Evolutionary conservation across 2,329 filamentous ascomycete species (phyloP).

Genomic region (Graphilbum ipis-grandicollis): DNA sequence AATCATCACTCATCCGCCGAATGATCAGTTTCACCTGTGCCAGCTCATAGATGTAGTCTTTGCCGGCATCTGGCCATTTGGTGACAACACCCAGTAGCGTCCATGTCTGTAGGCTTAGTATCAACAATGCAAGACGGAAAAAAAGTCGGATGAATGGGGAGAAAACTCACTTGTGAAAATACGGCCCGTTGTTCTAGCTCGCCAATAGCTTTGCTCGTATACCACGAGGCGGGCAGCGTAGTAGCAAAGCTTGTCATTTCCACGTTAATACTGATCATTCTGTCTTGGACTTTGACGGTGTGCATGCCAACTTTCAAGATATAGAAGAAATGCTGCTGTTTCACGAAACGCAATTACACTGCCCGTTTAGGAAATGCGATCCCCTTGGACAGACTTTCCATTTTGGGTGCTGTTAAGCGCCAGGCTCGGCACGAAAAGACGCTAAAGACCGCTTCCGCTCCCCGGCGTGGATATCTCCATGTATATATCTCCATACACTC

Average conservation of each 20-base stretch:
- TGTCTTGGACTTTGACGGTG: too few relatives aligned
- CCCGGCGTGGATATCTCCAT: too few relatives aligned
- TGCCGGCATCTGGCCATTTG: background rate
- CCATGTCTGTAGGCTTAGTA: background rate
- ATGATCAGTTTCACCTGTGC: background rate
- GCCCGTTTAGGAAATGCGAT: conserved; percentile 1
- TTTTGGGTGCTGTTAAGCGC: conserved; percentile 1
- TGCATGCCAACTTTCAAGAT: too few relatives aligned
- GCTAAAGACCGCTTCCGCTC: too few relatives aligned
- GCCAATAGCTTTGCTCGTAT: conserved; percentile 1
- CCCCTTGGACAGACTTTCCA: conserved; percentile 2
- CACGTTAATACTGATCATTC: too few relatives aligned
- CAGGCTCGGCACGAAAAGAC: too few relatives aligned
- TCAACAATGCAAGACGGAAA: background rate
- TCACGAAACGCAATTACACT: too few relatives aligned
- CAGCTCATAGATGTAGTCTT: background rate
- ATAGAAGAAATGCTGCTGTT: too few relatives aligned
- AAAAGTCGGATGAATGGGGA: background rate
- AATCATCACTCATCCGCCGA: background rate
- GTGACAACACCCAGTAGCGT: conserved; percentile 1
- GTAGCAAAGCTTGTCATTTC: conserved; percentile 1
- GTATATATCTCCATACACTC: too few relatives aligned
- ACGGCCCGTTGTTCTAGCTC: conserved; percentile 1
- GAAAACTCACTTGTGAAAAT: background rate
- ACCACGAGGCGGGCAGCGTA: conserved; percentile 3